These are phyloP conservation scores for Halteria grandinella DNA, from an alignment of 73 alveolate species.

Conservation along the genomic window DNA sequence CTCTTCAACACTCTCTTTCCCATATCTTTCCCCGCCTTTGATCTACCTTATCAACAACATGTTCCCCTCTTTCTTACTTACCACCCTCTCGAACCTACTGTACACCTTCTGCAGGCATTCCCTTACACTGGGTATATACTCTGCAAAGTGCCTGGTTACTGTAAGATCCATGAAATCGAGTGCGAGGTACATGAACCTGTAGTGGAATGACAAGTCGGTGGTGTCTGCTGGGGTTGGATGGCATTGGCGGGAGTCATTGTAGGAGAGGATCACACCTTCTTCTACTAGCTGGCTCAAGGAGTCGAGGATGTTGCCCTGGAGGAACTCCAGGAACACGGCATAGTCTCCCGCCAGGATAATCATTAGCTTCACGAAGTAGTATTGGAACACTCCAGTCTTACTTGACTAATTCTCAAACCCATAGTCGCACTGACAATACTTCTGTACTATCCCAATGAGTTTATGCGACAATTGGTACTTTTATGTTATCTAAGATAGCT, in stretches of 20 bases:
- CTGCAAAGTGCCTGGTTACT: constrained; percentile 11
- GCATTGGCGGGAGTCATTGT: constrained; percentile 47
- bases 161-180: background rate
- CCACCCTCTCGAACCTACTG: background rate
- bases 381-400: constrained; percentile 51
- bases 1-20: no score
- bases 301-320: background rate
- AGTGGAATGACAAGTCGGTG: background rate
- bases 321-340: constrained; percentile 5
- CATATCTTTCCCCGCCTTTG: no score
- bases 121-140: background rate
- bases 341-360: background rate
- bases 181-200: constrained; percentile 5
- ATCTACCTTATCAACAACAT: no score
- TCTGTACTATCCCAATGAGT: constrained; percentile 18
- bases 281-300: constrained; percentile 50
- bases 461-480: constrained; percentile 43
- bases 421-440: constrained; percentile 68
- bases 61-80: constrained; percentile 12
- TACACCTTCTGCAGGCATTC: constrained; percentile 25
- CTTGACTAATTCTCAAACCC: constrained; percentile 64
- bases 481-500: constrained; percentile 1
- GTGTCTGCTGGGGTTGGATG: background rate
- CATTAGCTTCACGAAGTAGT: constrained; percentile 5
- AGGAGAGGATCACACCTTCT: constrained; percentile 58